Evolutionary conservation across 2,329 filamentous ascomycete species (phyloP).

Genomic region (Verticillium dahliae): DNA sequence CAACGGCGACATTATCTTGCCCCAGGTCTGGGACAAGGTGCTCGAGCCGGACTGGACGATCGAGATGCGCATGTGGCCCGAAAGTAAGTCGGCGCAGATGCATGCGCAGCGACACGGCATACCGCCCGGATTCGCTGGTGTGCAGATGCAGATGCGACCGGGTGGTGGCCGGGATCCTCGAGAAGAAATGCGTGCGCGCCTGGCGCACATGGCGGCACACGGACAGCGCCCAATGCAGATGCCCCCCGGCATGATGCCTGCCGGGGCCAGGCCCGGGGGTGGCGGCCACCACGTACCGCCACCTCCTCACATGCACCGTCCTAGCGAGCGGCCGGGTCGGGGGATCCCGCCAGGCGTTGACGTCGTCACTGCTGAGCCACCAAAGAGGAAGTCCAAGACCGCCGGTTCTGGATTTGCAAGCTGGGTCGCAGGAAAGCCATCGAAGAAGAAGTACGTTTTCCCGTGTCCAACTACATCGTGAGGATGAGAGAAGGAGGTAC

Average conservation of each 20-base stretch:
- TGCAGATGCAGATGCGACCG: not conserved
- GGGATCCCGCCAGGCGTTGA: not conserved
- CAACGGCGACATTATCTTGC: conserved; percentile 75
- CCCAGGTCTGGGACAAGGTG: conserved; percentile 74
- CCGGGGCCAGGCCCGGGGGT: conserved; percentile 4
- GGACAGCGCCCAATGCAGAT: not conserved
- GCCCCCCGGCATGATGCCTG: conserved; percentile 2
- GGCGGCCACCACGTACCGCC: not conserved
- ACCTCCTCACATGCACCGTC: not conserved
- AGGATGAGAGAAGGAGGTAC: not conserved
- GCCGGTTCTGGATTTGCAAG: conserved; percentile 19
- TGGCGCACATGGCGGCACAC: not conserved
- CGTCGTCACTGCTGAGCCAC: conserved; percentile 2
- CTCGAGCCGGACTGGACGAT: conserved; percentile 71
- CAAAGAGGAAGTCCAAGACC: conserved; percentile 20
- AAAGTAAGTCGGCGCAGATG: conserved; percentile 17
- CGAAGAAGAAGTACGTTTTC: conserved; percentile 24
- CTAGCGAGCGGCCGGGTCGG: not conserved
- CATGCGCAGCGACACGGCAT: not conserved
- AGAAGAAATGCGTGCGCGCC: not conserved
- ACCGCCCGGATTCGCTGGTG: not conserved
- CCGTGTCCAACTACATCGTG: not conserved
- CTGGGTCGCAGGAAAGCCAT: conserved; percentile 23
- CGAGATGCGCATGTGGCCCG: conserved; percentile 62
- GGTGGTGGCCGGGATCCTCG: not conserved